Evolutionary conservation across 2,329 filamentous ascomycete species (phyloP), one percentile per base, ranked within the genome.

Genomic region (Neonectria ditissima): DNA sequence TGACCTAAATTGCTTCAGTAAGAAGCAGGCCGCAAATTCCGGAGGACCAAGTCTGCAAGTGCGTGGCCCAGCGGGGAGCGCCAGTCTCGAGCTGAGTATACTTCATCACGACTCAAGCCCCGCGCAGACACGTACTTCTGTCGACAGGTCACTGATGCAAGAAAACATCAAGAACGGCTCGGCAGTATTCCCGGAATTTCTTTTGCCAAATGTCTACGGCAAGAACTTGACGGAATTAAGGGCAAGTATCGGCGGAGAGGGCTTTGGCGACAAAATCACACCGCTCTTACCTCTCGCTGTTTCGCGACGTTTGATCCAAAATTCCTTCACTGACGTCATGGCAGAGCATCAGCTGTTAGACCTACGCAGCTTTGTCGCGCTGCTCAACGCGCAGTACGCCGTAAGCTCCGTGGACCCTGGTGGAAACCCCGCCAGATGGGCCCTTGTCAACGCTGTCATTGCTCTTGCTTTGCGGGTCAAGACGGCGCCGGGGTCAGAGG

Each of bases 271-370:
- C 28, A 18, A n/a, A 14, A 30, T 44, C 9, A 44, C 52, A 3
- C 52, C 52, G 7, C 52, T 55, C 22, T 18, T 55, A 10, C 52
- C 52, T 20, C 24, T 13, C 5, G n/a, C 11, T 18, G 26, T 55
- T 13, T 55, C 52, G n/a, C 14, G 37, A 44, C 52, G 37, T 14
- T 18, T 55, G 52, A 20, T 55, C 30, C 32, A 55, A 43, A 55
- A 44, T 24, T 55, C 52, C 3, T 44, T 32, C 22, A 7, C 24
- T n/a, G 52, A 55, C 2, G 26, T 55, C 37, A 55, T 55, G 52
- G 37, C 24, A 9, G 52, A 55, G 7, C 24, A 55, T 55, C 52
- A 55, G 9, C 37, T 55, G 4, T 11, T 55, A 14, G 52, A 44
- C 37, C 13, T 41, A 14, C 16, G 16, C 14, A 28, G 4, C 37